Evolutionary conservation across 495 filamentous ascomycete species (phyloP).

Genomic region (Penicillium coprophilum): DNA sequence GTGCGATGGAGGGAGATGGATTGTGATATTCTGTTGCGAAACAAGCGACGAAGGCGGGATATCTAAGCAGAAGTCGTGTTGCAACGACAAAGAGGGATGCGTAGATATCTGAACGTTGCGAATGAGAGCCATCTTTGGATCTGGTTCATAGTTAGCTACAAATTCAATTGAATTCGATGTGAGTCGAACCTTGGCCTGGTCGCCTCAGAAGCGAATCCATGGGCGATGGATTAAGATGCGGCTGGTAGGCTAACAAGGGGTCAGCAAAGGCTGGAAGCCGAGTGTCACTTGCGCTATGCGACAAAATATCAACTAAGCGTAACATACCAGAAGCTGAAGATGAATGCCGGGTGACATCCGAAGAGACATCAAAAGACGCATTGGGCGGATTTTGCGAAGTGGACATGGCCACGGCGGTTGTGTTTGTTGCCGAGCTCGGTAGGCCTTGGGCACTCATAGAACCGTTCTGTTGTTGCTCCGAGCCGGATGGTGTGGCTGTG

Average conservation of each 20-base stretch:
- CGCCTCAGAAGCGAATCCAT: conserved; percentile 43
- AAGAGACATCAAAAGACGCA: background rate
- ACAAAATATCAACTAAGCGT: background rate
- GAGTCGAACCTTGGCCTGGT: conserved; percentile 53
- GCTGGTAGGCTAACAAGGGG: conserved; percentile 8
- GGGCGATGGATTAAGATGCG: conserved; percentile 23
- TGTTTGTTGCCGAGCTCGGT: conserved; percentile 14
- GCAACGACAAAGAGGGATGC: conserved; percentile 59
- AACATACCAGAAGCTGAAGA: conserved; percentile 2
- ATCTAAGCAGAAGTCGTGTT: conserved; percentile 52
- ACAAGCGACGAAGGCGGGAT: conserved; percentile 60
- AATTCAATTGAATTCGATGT: background rate
- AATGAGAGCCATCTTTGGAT: conserved; percentile 59
- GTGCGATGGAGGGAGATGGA: conserved; percentile 62
- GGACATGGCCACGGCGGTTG: conserved; percentile 15
- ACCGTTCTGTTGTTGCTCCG: conserved; percentile 17
- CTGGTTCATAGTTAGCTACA: conserved; percentile 28
- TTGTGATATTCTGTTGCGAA: conserved; percentile 65
- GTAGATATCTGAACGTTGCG: conserved; percentile 63
- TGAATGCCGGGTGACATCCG: background rate
- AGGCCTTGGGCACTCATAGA: conserved; percentile 5
- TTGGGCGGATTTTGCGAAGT: conserved; percentile 6
- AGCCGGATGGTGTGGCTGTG: conserved; percentile 21
- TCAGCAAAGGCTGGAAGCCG: conserved; percentile 1
- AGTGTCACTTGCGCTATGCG: background rate